Evolutionary conservation across 2,329 filamentous ascomycete species (phyloP).

Genomic region (Macroventuria anomochaeta): DNA sequence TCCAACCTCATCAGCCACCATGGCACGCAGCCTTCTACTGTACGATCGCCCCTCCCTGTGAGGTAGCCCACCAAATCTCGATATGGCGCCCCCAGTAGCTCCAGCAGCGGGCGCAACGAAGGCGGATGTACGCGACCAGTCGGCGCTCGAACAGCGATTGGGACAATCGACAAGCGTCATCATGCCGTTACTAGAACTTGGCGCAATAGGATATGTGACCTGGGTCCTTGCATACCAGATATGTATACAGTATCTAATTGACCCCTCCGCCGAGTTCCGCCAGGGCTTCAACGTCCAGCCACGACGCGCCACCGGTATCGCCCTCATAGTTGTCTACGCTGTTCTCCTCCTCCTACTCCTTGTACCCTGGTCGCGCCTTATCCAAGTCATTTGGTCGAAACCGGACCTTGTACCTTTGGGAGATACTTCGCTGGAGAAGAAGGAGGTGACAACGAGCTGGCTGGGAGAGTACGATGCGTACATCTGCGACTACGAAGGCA

Average conservation of each 20-base stretch:
- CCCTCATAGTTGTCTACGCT: slow-evolving; percentile 75
- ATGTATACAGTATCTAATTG: slow-evolving; percentile 74
- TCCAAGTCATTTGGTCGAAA: slow-evolving; percentile 70
- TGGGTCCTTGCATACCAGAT: slow-evolving; percentile 69
- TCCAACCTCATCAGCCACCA: not conserved
- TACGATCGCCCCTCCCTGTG: not conserved
- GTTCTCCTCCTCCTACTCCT: slow-evolving; percentile 72
- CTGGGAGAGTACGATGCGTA: slow-evolving; percentile 88
- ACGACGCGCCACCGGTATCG: slow-evolving; percentile 66
- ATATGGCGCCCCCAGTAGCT: slow-evolving; percentile 29
- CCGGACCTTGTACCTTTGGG: slow-evolving; percentile 77
- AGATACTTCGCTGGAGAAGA: slow-evolving; percentile 35
- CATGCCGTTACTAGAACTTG: slow-evolving; percentile 73
- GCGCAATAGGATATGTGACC: slow-evolving; percentile 70
- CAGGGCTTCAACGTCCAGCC: slow-evolving; percentile 34
- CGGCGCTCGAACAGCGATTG: slow-evolving; percentile 42
- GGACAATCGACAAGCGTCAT: slow-evolving; percentile 68
- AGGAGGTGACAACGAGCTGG: slow-evolving; percentile 34
- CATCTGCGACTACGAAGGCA: slow-evolving; percentile 79
- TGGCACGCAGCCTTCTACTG: not conserved
- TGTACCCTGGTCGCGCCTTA: slow-evolving; percentile 72
- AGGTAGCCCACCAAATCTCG: slow-evolving; percentile 3
- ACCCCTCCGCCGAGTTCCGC: slow-evolving; percentile 45
- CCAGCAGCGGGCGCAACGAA: slow-evolving; percentile 29
- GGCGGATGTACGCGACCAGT: slow-evolving; percentile 28